phyloP scores from a whole-genome alignment of 441 rosid genomes.

The Gossypium laxum region DNA sequence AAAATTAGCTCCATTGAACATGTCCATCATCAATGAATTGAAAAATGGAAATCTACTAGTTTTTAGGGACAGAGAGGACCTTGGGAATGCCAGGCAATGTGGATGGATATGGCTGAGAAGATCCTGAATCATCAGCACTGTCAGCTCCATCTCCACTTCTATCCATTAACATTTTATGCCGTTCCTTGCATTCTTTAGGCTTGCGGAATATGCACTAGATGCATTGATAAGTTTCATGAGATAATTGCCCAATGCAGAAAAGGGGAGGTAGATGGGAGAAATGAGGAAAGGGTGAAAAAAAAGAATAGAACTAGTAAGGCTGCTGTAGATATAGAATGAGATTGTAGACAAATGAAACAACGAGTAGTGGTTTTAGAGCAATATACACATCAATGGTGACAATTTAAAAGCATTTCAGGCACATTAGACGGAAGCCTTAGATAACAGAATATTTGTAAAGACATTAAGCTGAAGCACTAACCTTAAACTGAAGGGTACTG shows the following conservation, averaged over 20 bases:
- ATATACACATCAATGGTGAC: not conserved
- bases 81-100: constrained; percentile 98
- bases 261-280: not conserved
- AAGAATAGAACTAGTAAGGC: not conserved
- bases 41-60: not conserved
- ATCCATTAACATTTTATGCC: constrained; percentile 89
- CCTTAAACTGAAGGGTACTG: constrained; percentile 85
- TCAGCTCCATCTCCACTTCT: constrained; percentile 92
- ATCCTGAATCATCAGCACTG: constrained; percentile 98
- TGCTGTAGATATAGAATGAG: not conserved
- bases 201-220: constrained; percentile 83
- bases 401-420: not conserved
- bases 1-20: constrained; percentile 20
- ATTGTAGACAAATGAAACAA: not conserved
- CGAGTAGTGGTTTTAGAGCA: constrained; percentile 2
- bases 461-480: constrained; percentile 20
- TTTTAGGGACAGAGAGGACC: constrained; percentile 29
- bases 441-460: constrained; percentile 5
- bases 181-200: constrained; percentile 92
- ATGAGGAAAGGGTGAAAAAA: not conserved
- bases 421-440: not conserved
- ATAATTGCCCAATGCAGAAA: constrained; percentile 8
- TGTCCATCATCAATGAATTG: constrained; percentile 13
- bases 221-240: constrained; percentile 12
- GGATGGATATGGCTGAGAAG: constrained; percentile 96